phyloP scores from a whole-genome alignment of 2,329 filamentous ascomycete species.

The Ophioceras dolichostomum region DNA sequence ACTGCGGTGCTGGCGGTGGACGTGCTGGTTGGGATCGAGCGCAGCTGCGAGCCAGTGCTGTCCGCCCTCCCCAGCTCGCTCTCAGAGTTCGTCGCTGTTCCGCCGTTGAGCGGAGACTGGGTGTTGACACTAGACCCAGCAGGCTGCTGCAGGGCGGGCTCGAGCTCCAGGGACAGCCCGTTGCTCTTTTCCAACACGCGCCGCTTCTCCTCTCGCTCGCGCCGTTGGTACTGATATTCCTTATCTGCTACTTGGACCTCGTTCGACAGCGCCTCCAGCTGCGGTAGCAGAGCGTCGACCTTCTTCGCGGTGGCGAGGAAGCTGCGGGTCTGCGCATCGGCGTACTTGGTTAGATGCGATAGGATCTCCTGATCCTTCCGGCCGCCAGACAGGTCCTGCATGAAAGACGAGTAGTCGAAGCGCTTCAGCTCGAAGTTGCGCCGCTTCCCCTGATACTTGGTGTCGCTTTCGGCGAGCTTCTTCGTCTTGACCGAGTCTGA shows the following conservation, averaged over 20 bases:
- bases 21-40: constrained; percentile 34
- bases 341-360: constrained; percentile 88
- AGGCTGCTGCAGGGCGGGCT: constrained; percentile 40
- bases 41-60: constrained; percentile 59
- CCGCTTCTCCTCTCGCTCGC: constrained; percentile 92
- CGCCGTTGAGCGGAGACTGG: constrained; percentile 27
- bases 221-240: constrained; percentile 87
- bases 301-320: constrained; percentile 78
- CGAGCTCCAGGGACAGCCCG: constrained; percentile 58
- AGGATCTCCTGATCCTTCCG: constrained; percentile 95
- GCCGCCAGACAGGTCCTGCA: constrained; percentile 98
- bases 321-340: constrained; percentile 74
- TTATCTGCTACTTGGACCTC: constrained; percentile 94
- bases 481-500: constrained; percentile 96
- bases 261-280: constrained; percentile 74
- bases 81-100: constrained; percentile 42
- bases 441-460: constrained; percentile 89
- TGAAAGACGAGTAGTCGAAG: constrained; percentile 97
- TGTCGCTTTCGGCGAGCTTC: constrained; percentile 87
- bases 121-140: constrained; percentile 16
- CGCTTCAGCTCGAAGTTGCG: constrained; percentile 93
- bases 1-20: constrained; percentile 18
- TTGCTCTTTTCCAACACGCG: constrained; percentile 82
- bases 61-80: constrained; percentile 61
- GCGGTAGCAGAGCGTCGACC: constrained; percentile 75